Evolutionary conservation across 169 alveolate genomes (phyloP).

Genomic region (Eimeria maxima): DNA sequence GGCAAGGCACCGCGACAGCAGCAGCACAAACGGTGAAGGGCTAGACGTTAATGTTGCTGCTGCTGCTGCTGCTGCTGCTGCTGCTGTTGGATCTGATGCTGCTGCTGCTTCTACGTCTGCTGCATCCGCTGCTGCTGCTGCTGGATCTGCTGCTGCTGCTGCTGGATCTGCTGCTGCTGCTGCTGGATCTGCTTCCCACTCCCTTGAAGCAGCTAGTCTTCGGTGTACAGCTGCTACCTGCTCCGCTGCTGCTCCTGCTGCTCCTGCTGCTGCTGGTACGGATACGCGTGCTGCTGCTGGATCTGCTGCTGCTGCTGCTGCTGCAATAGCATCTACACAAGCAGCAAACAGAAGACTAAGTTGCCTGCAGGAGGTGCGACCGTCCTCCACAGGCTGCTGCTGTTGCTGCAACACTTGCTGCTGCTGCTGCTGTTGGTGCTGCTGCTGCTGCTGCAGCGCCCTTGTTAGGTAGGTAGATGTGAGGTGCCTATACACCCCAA

Average conservation of each 20-base stretch:
- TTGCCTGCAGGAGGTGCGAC: background rate
- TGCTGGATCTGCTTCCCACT: no score
- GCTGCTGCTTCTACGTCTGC: no score
- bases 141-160: no score
- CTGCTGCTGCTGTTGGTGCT: conserved; percentile 48
- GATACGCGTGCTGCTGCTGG: background rate
- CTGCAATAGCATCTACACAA: conserved; percentile 33
- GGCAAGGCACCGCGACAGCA: conserved; percentile 38
- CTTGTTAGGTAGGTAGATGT: conserved; percentile 19
- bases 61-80: conserved; percentile 28
- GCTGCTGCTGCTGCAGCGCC: conserved; percentile 62
- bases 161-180: no score
- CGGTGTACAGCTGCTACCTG: background rate
- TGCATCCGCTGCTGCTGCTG: no score
- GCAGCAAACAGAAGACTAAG: conserved; percentile 34
- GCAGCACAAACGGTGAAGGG: background rate
- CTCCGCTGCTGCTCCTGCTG: conserved; percentile 38
- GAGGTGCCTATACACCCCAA: conserved; percentile 40
- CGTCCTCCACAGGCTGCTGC: background rate
- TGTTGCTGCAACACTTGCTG: background rate
- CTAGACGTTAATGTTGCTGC: conserved; percentile 9
- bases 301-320: conserved; percentile 37
- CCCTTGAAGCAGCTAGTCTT: background rate
- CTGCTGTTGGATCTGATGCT: no score
- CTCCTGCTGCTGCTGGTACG: background rate